phyloP scores from a whole-genome alignment of 1,139 yeast species.

The Pichia inconspicua region DNA sequence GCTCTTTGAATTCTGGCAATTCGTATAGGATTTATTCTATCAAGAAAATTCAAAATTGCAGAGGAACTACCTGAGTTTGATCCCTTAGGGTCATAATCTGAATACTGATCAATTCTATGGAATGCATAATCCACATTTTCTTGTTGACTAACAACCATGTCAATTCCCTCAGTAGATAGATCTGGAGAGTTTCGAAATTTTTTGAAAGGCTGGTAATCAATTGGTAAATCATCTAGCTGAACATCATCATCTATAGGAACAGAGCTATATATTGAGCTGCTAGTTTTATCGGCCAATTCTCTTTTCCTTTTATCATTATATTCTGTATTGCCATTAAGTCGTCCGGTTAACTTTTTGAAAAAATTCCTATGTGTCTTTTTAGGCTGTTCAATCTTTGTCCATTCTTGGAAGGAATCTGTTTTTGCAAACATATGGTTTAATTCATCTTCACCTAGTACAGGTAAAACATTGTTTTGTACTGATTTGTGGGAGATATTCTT shows the following conservation, averaged over 20 bases:
- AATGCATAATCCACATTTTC: constrained; percentile 26
- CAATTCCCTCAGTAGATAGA: constrained; percentile 9
- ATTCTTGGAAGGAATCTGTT: constrained; percentile 11
- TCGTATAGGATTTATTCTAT: constrained; percentile 11
- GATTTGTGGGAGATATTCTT: background rate
- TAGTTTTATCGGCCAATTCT: constrained; percentile 4
- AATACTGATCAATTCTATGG: constrained; percentile 17
- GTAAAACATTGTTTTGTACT: constrained; percentile 9
- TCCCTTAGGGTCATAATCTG: constrained; percentile 11
- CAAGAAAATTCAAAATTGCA: constrained; percentile 2
- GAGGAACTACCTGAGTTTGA: background rate
- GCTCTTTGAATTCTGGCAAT: constrained; percentile 15
- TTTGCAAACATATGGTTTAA: constrained; percentile 16
- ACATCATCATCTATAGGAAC: constrained; percentile 17
- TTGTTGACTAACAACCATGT: constrained; percentile 23
- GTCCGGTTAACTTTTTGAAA: background rate
- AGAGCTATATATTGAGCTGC: constrained; percentile 10
- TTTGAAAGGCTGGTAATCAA: constrained; percentile 20
- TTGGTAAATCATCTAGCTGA: constrained; percentile 21
- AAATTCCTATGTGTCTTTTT: background rate
- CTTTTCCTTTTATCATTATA: constrained; percentile 4
- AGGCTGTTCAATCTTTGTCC: constrained; percentile 9
- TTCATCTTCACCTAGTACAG: constrained; percentile 19
- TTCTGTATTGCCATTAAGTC: background rate
- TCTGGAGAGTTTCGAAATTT: constrained; percentile 1